Percentiles rank a stretch among this genome's conserved stretches.
Evolutionary conservation across 2,329 filamentous ascomycete genomes (phyloP).

Genomic region (Neofusicoccum cordaticola): DNA sequence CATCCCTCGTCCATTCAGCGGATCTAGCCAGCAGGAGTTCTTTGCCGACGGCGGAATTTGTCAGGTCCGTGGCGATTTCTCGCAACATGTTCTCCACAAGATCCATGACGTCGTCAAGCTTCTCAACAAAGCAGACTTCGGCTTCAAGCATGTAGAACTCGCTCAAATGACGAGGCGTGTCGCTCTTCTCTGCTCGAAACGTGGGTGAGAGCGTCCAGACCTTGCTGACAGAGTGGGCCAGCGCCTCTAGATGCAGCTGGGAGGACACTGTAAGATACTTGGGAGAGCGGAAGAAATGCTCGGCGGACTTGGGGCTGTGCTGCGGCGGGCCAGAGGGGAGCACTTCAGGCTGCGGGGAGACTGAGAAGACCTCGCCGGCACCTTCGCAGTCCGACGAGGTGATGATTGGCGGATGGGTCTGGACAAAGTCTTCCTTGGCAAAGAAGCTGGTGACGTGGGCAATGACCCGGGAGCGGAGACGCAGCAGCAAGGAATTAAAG

Average conservation of each 20-base stretch:
- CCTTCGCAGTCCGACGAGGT: slow-evolving; percentile 98
- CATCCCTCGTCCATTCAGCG: slow-evolving; percentile 35
- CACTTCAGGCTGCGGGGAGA: slow-evolving; percentile 43
- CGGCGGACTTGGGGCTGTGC: slow-evolving; percentile 24
- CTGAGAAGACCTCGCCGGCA: slow-evolving; percentile 85
- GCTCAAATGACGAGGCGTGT: slow-evolving; percentile 88
- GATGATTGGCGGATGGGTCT: slow-evolving; percentile 89
- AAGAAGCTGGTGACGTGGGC: slow-evolving; percentile 75
- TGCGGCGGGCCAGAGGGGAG: slow-evolving; percentile 16
- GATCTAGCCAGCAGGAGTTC: slow-evolving; percentile 54
- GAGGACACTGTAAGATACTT: slow-evolving; percentile 96
- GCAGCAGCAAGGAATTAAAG: slow-evolving; percentile 74
- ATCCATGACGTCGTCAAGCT: slow-evolving; percentile 69
- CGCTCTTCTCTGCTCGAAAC: slow-evolving; percentile 89
- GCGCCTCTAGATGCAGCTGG: slow-evolving; percentile 89
- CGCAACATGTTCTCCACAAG: slow-evolving; percentile 77
- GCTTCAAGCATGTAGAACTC: slow-evolving; percentile 99
- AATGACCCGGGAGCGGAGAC: slow-evolving; percentile 78
- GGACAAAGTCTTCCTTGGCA: slow-evolving; percentile 64
- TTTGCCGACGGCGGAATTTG: slow-evolving; percentile 49
- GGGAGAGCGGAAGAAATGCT: slow-evolving; percentile 74
- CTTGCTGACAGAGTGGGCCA: slow-evolving; percentile 81
- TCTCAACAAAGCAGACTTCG: slow-evolving; percentile 75
- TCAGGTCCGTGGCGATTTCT: slow-evolving; percentile 50
- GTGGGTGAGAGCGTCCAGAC: slow-evolving; percentile 95